Base-by-base conservation (phyloP, 228 moss, liverwort and hornwort species). In the Sphagnum magellanicum region DNA sequence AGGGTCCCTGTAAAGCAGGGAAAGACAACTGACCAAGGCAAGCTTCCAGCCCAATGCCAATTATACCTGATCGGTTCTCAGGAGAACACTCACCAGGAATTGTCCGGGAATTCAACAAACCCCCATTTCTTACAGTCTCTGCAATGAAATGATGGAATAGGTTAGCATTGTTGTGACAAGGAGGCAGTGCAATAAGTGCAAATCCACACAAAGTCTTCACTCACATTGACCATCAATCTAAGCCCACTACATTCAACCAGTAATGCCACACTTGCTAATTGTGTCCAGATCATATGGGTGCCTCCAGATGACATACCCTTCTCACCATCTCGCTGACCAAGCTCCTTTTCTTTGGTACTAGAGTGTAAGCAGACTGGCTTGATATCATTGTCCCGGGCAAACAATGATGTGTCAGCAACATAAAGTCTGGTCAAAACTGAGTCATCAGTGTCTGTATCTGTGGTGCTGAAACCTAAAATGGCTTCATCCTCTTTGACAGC, bases 321-420 rank as follows among this genome's bases (percentile, higher is more conserved):
- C 71, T 77, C 79, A 73, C 63, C 51, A 69, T 53, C 76, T 65
- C 16, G 69, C 32, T 52, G 70, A 63, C 67, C 75, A 0, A 60
- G 9, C 74, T 75, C 74, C 74, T 80, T 83, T 63, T 74, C 78
- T 70, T 78, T 76, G 51, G 61, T 70, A 74, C 71, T 68, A 58
- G 71, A 71, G 32, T 84, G 63, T 50, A 74, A 72, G 61, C 78
- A 83, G 55, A 93, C 80, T 71, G 90, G 91, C 71, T 88, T 85
- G 16, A 91, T 76, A 73, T 94, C 84, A 52, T 90, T 81, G 69
- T 82, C 79, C 73, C 97, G 85, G 16, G 97, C 91, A 79, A 98
- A 93, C 55, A 98, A 77, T 59, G 97, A 98, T 61, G 90, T 91
- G 77, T 98, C 97, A 71, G 97, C 97, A 59, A 98, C 76, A 70